phyloP scores from a whole-genome alignment of 2,329 filamentous ascomycete species.

The Colletotrichum sp. region DNA sequence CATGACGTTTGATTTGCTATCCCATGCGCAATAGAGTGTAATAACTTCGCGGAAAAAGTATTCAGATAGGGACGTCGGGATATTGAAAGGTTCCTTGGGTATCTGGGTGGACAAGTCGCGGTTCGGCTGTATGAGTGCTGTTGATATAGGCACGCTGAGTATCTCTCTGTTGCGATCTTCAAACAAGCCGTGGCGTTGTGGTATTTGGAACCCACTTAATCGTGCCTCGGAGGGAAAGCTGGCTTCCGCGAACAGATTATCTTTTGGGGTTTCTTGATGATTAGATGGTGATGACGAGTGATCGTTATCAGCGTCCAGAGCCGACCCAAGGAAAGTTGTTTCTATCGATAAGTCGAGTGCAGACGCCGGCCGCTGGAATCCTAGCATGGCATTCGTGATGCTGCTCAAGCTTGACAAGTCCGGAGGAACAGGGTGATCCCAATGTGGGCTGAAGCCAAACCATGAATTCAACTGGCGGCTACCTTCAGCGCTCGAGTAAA shows the following conservation, averaged over 20 bases:
- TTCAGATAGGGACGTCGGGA: slow-evolving; percentile 16
- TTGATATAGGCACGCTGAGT: rapidly evolving
- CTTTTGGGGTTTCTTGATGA: rapidly evolving
- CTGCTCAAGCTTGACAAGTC: background rate
- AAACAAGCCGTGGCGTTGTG: background rate
- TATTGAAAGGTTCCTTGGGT: slow-evolving; percentile 10
- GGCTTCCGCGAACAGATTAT: rapidly evolving
- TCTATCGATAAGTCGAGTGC: rapidly evolving
- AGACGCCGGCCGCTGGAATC: background rate
- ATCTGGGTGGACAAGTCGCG: rapidly evolving
- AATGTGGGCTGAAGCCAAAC: background rate
- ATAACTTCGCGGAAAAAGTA: slow-evolving; percentile 28
- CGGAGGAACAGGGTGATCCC: background rate
- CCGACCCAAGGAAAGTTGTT: rapidly evolving
- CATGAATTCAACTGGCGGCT: background rate
- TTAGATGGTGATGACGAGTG: background rate
- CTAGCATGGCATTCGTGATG: background rate
- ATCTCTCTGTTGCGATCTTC: rapidly evolving
- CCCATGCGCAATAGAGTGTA: slow-evolving; percentile 25
- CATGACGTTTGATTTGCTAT: slow-evolving; percentile 26
- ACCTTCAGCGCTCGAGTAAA: background rate
- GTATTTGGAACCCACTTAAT: rapidly evolving
- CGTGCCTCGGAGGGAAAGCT: rapidly evolving
- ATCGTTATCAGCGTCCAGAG: rapidly evolving
- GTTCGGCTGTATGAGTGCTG: rapidly evolving